phyloP scores from a whole-genome alignment of 768 basidiomycete genomes.

The Boletus rubroflammeus region DNA sequence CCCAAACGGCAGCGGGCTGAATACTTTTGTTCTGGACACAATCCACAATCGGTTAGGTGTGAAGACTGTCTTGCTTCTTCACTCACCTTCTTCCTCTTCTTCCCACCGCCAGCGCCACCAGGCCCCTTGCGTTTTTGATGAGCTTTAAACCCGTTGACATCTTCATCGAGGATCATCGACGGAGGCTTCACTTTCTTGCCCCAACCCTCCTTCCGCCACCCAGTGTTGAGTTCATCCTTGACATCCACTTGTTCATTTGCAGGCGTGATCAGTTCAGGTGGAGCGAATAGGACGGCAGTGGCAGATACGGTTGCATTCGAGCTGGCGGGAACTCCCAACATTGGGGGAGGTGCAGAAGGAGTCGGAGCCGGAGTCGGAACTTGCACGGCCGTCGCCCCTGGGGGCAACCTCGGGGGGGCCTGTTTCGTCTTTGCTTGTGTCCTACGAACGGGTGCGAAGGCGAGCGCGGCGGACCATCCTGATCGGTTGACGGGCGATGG shows the following conservation, averaged over 20 bases:
- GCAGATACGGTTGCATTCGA: conserved; percentile 38
- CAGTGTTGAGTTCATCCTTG: conserved; percentile 26
- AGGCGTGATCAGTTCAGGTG: conserved; percentile 50
- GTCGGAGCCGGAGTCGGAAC: conserved; percentile 47
- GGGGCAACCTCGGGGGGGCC: conserved; percentile 31
- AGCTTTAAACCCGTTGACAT: conserved; percentile 77
- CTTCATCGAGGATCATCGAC: conserved; percentile 86
- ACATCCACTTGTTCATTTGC: conserved; percentile 25
- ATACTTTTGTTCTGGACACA: conserved; percentile 55
- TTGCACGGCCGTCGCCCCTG: conserved; percentile 54
- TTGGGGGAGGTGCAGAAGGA: conserved; percentile 27
- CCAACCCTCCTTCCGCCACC: conserved; percentile 62
- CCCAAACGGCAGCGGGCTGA: conserved; percentile 58
- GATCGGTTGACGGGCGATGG: background rate
- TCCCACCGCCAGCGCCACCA: conserved; percentile 46
- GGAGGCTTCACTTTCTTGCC: conserved; percentile 88
- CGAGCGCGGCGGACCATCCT: conserved; percentile 90
- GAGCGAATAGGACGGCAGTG: conserved; percentile 68
- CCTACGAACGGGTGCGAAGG: conserved; percentile 80
- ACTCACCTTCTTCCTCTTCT: conserved; percentile 60
- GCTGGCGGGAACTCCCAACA: conserved; percentile 30
- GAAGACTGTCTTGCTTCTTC: background rate
- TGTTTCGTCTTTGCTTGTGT: conserved; percentile 58
- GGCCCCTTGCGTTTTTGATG: conserved; percentile 48
- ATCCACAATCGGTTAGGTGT: background rate